Evolutionary conservation across 192 early-diverging fungal species (phyloP), one percentile per base, ranked within the genome.

Genomic region (Spizellomyces punctatus): DNA sequence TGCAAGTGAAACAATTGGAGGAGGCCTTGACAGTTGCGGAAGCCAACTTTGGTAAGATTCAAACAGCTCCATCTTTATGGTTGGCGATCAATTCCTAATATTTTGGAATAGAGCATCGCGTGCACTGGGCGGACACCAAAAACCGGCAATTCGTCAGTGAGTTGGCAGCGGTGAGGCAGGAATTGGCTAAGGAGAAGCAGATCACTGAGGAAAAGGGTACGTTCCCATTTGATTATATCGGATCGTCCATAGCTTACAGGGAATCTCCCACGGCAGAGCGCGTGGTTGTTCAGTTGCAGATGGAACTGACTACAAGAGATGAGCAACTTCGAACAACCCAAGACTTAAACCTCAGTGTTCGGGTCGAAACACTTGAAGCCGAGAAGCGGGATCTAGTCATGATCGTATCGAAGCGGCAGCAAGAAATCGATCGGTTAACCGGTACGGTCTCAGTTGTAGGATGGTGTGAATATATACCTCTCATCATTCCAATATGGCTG

Each of bases 331-430:
- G 17, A 9, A 59, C 56, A 27, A n/a, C 22, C 3, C 50, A 67
- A 41, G n/a, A 45, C 17, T 19, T 22, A 16, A 43, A 10, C 6
- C 16, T 57, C 16, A 12, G 58, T 17, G 21, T n/a, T 60, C 19
- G 22, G 5, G 43, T 70, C 0, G 42, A 62, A 36, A 19, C 43
- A 4, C n/a, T 62, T 14, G 49, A 64, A 17, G n/a, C 46, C 12
- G 75, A 76, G 43, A 76, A 76, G 45, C 62, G 69, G 10, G 68
- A 71, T 21, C 48, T 76, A 41, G 42, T 57, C 5, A 58, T 42
- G 6, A 21, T 71, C 22, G 43, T 76, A 10, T 17, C 63, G 14
- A 70, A 64, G 52, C 10, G 56, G 50, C 50, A 71, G 19, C 61
- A 66, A 54, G 74, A 70, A 42, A 70, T 70, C n/a, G 62, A 62